These are phyloP conservation scores for Ehretia macrophylla DNA, from an alignment of 257 asterid genomes.

Conservation along the genomic window DNA sequence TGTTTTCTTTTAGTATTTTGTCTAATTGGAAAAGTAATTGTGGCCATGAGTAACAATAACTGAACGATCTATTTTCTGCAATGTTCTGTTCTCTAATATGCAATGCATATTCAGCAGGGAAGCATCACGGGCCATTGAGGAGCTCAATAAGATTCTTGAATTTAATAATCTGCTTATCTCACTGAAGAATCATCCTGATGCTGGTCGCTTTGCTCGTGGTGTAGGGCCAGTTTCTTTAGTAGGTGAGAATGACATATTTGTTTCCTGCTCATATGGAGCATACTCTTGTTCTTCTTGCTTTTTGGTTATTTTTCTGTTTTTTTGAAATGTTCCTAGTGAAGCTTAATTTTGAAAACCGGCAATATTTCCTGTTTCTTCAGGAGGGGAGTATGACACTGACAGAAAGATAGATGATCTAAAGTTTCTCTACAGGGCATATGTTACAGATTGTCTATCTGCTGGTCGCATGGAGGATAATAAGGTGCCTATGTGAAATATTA, in stretches of 20 bases:
- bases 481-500: constrained; percentile 38
- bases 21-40: not conserved
- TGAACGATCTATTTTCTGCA: not conserved
- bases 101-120: constrained; percentile 39
- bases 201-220: constrained; percentile 78
- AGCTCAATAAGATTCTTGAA: constrained; percentile 72
- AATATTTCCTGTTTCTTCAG: constrained; percentile 35
- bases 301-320: constrained; percentile 9
- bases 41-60: no score
- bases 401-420: constrained; percentile 76
- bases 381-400: constrained; percentile 79
- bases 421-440: constrained; percentile 70
- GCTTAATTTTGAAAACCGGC: not conserved
- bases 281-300: constrained; percentile 11
- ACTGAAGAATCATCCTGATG: constrained; percentile 70
- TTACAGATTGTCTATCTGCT: constrained; percentile 66
- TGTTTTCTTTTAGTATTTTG: not conserved
- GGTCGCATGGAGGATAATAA: constrained; percentile 84
- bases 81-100: not conserved
- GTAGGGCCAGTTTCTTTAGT: constrained; percentile 71
- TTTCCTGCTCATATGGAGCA: constrained; percentile 11
- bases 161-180: constrained; percentile 72
- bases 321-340: not conserved
- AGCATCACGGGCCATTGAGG: constrained; percentile 47
- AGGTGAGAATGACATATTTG: constrained; percentile 38